Evolutionary conservation across 371 early-diverging fungal species (phyloP).

Genomic region (Rhizomucor pusillus): DNA sequence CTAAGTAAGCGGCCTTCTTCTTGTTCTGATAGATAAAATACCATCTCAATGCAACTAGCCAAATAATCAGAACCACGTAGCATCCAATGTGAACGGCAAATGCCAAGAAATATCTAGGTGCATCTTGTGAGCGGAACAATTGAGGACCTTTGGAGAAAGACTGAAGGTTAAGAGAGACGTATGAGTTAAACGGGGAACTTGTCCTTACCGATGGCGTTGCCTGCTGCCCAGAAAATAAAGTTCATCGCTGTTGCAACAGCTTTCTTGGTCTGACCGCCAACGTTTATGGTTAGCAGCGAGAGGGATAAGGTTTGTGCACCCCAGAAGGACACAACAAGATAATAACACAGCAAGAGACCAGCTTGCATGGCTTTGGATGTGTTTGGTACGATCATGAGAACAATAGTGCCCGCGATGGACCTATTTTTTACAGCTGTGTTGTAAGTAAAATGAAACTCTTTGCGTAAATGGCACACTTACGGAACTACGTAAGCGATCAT

Average conservation of each 20-base stretch:
- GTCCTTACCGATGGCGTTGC: constrained; percentile 23
- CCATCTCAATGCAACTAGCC: constrained; percentile 8
- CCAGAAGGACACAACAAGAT: constrained; percentile 23
- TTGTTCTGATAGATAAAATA: constrained; percentile 19
- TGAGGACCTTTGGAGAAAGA: constrained; percentile 18
- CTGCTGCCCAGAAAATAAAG: constrained; percentile 25
- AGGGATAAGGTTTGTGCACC: constrained; percentile 18
- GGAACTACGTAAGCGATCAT: constrained; percentile 20
- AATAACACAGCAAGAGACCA: constrained; percentile 20
- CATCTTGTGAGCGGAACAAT: constrained; percentile 19
- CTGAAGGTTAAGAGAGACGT: background rate
- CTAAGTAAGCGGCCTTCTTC: constrained; percentile 13
- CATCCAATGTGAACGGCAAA: constrained; percentile 24
- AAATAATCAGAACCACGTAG: constrained; percentile 12
- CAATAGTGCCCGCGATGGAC: constrained; percentile 19
- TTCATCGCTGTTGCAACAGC: constrained; percentile 20
- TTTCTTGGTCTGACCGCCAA: constrained; percentile 27
- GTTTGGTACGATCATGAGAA: constrained; percentile 20
- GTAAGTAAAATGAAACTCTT: too few species aligned
- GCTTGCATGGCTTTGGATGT: constrained; percentile 16
- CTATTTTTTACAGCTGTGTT: background rate
- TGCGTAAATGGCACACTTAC: constrained; percentile 5
- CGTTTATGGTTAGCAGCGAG: constrained; percentile 20
- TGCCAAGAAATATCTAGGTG: constrained; percentile 18
- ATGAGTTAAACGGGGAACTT: background rate